These are phyloP conservation scores for Candida peoriensis DNA, from an alignment of 805 yeast genomes.

Conservation along the genomic window DNA sequence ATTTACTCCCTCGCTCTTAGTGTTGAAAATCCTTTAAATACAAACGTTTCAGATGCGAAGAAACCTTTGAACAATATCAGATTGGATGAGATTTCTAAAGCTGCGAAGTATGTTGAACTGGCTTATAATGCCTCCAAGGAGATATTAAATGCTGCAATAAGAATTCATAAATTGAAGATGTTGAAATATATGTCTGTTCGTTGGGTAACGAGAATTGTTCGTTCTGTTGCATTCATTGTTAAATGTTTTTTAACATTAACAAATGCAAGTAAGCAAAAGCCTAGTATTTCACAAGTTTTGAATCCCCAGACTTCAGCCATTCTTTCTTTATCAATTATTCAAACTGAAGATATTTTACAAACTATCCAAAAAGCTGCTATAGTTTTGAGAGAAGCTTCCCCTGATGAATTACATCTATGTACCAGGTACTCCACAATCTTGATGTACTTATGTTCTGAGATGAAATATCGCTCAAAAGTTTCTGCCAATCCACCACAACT, in stretches of 20 bases:
- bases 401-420: conserved; percentile 84
- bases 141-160: conserved; percentile 61
- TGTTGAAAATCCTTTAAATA: conserved; percentile 34
- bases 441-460: conserved; percentile 70
- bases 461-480: conserved; percentile 43
- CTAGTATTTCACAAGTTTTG: conserved; percentile 19
- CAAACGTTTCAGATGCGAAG: conserved; percentile 13
- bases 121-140: conserved; percentile 86
- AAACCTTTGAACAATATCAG: conserved; percentile 33
- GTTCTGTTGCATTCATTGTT: conserved; percentile 86
- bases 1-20: conserved; percentile 76
- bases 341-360: conserved; percentile 63
- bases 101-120: conserved; percentile 72
- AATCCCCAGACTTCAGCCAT: conserved; percentile 40
- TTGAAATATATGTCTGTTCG: conserved; percentile 83
- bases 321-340: conserved; percentile 52
- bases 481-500: conserved; percentile 24
- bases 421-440: conserved; percentile 73
- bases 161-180: conserved; percentile 61
- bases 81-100: conserved; percentile 63
- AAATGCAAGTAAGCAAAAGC: conserved; percentile 14
- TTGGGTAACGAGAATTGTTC: conserved; percentile 81
- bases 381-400: conserved; percentile 74
- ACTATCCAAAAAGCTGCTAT: conserved; percentile 69
- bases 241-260: conserved; percentile 74